Base-by-base conservation (phyloP, 2,329 filamentous ascomycete species). In the Stagonosporopsis vannaccii region DNA sequence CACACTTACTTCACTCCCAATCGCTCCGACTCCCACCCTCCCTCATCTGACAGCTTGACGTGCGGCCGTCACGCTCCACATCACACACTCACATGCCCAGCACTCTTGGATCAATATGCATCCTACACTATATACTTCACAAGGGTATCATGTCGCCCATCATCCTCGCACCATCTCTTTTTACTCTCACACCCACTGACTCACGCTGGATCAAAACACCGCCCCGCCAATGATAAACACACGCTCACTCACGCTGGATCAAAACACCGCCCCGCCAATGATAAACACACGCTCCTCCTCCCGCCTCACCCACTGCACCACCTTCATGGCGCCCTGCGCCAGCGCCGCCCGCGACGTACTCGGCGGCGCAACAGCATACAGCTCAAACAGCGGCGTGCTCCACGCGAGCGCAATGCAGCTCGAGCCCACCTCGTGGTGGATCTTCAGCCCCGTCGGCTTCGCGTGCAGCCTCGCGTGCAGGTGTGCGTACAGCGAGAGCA, bases 191-290 rank as follows among this genome's bases (percentile, higher is more conserved):
- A 12, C 13, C 30, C 30, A 33, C n/a, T n/a, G n/a, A n/a, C 22
- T 30, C 5, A 12, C 8, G 12, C 6, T 25, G n/a, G n/a, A n/a
- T 50, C 54, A 83, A 60, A 82, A 83, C 19, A 98, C 94, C 39
- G 93, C 95, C n/a, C 95, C 96, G 1, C 95, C 95, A 71, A 99
- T 95, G 57, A 99, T 97, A 72, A 99, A 99, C 6, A 98, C 80
- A 54, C 95, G 83, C n/a, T n/a, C n/a, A n/a, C 22, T 30, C 5
- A 12, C 8, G 12, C 6, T 25, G n/a, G n/a, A n/a, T 50, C 54
- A 83, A 60, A 82, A 83, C 19, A 98, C 94, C 39, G 93, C 95
- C n/a, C 95, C 96, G 1, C 95, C 95, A 71, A 99, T 95, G 57
- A 99, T 97, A 72, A 99, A 99, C 6, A 98, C 80, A 54, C 95